These are phyloP conservation scores for Kodamaea sp. DNA, from an alignment of 1,139 yeast species.

Conservation along the genomic window DNA sequence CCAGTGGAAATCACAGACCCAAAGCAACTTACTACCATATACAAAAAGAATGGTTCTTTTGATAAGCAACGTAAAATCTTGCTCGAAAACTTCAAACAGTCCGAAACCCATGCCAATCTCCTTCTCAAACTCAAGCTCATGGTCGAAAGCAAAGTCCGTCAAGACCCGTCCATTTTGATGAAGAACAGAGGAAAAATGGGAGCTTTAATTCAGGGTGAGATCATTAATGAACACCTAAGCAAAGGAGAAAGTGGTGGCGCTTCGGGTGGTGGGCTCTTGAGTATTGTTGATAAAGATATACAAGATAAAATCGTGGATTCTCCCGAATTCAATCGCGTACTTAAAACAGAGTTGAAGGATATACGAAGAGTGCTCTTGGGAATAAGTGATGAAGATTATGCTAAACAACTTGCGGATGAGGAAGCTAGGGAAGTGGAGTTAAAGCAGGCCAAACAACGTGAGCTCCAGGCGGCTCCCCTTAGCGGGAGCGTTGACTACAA, in stretches of 20 bases:
- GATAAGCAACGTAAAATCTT: conserved; percentile 47
- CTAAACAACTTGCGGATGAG: conserved; percentile 21
- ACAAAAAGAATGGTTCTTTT: conserved; percentile 53
- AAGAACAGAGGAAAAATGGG: conserved; percentile 55
- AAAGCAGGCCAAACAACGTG: conserved; percentile 4
- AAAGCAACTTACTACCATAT: conserved; percentile 41
- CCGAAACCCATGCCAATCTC: conserved; percentile 46
- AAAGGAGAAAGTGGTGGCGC: conserved; percentile 8
- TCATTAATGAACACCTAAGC: conserved; percentile 24
- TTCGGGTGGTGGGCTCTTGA: conserved; percentile 19
- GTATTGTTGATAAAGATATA: conserved; percentile 48
- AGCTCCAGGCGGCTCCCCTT: conserved; percentile 6
- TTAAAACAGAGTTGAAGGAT: conserved; percentile 39
- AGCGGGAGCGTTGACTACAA: conserved; percentile 17
- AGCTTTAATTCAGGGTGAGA: conserved; percentile 55
- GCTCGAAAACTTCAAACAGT: conserved; percentile 44
- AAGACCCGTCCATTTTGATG: conserved; percentile 49
- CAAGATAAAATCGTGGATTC: conserved; percentile 49
- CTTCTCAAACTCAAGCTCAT: conserved; percentile 43
- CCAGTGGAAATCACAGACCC: conserved; percentile 27
- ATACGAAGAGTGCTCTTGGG: conserved; percentile 36
- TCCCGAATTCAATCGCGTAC: conserved; percentile 36
- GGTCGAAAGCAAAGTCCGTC: conserved; percentile 48
- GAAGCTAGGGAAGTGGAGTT: conserved; percentile 11
- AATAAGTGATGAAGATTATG: conserved; percentile 44